Percentiles rank a stretch among this genome's conserved stretches.
Evolutionary conservation across 345 rosid species (phyloP).

Genomic region (Pistacia integerrima): DNA sequence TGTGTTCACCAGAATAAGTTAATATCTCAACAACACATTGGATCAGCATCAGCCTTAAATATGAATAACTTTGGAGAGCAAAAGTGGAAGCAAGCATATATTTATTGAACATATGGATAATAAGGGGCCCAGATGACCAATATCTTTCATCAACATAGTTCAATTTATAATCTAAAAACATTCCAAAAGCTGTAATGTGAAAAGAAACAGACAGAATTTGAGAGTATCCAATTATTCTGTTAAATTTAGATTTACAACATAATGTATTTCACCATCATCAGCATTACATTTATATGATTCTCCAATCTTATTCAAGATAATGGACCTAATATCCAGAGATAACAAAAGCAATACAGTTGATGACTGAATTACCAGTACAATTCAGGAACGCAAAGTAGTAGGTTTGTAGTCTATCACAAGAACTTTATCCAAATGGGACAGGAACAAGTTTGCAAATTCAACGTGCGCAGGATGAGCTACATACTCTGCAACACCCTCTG

Average conservation of each 20-base stretch:
- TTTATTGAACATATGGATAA: background rate
- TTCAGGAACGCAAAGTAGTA: slow-evolving; percentile 39
- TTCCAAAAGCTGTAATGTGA: no score
- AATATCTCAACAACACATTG: background rate
- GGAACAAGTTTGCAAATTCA: slow-evolving; percentile 52
- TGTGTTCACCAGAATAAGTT: background rate
- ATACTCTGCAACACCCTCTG: slow-evolving; percentile 68
- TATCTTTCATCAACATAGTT: no score
- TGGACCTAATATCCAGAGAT: background rate
- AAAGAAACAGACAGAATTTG: background rate
- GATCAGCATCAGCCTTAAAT: background rate
- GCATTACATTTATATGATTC: background rate
- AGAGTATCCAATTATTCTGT: background rate
- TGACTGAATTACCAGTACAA: background rate
- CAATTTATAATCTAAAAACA: no score
- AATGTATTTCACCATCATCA: background rate
- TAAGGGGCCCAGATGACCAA: no score
- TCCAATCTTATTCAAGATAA: slow-evolving; percentile 1
- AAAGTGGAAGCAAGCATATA: background rate
- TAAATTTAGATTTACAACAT: background rate
- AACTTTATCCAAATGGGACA: slow-evolving; percentile 55
- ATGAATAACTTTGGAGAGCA: background rate
- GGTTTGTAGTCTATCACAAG: slow-evolving; percentile 76
- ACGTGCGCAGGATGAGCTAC: slow-evolving; percentile 71
- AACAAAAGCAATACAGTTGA: background rate